Evolutionary conservation across 139 green algal genomes (phyloP).

Genomic region (Chlorella sorokiniana): DNA sequence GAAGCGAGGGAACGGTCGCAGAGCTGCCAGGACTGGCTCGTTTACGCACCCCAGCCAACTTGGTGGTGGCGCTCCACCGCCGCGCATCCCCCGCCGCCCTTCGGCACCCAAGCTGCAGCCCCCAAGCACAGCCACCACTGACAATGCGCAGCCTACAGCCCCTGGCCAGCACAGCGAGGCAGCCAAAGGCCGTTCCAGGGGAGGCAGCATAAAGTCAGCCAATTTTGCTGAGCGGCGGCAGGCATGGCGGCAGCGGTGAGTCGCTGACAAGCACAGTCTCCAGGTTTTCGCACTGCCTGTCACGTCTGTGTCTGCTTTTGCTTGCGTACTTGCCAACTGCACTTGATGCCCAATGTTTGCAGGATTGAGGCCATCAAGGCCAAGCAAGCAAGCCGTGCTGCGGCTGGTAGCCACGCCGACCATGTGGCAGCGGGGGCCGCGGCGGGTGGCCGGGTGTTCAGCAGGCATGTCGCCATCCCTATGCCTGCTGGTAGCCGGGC

Average conservation of each 20-base stretch:
- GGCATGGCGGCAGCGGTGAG: slow-evolving; percentile 28
- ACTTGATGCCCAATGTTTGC: background rate
- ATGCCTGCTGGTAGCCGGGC: background rate
- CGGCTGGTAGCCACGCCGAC: background rate
- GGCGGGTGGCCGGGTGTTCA: background rate
- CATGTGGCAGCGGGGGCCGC: background rate
- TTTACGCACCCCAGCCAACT: too few relatives aligned
- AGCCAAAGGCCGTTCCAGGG: background rate
- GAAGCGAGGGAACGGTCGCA: too few relatives aligned
- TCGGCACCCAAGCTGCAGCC: slow-evolving; percentile 19
- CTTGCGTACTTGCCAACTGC: background rate
- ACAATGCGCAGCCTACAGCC: too few relatives aligned
- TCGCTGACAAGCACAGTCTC: background rate
- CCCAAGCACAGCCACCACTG: background rate
- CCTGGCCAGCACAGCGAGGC: background rate
- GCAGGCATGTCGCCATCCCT: slow-evolving; percentile 29
- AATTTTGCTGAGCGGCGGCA: slow-evolving; percentile 12
- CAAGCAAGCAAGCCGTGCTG: slow-evolving; percentile 14
- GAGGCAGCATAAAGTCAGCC: background rate
- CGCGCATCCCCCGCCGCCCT: background rate
- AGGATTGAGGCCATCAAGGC: slow-evolving; percentile 33
- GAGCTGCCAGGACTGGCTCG: too few relatives aligned
- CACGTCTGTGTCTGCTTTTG: background rate
- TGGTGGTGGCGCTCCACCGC: background rate
- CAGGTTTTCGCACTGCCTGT: background rate